These are phyloP conservation scores for Botrytis squamosa DNA, from an alignment of 2,329 filamentous ascomycete species.

Conservation along the genomic window DNA sequence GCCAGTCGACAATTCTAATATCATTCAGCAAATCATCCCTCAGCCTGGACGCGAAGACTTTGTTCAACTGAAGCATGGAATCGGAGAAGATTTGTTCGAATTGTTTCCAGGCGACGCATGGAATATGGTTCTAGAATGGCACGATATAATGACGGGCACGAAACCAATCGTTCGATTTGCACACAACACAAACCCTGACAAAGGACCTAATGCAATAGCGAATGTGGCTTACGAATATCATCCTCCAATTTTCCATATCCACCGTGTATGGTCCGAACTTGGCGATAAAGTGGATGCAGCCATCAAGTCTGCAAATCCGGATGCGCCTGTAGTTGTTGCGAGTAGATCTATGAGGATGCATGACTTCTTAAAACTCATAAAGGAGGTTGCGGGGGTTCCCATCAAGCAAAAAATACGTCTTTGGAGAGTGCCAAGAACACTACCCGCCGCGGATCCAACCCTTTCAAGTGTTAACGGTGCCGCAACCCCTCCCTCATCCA, in stretches of 20 bases:
- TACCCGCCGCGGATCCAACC: conserved; percentile 33
- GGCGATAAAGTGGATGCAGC: conserved; percentile 58
- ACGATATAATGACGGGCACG: conserved; percentile 70
- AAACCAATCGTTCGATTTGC: conserved; percentile 72
- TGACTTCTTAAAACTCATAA: conserved; percentile 73
- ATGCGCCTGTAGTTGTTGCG: conserved; percentile 65
- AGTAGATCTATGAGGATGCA: conserved; percentile 70
- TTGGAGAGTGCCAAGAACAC: conserved; percentile 36
- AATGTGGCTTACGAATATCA: conserved; percentile 81
- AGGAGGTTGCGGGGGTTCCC: conserved; percentile 66
- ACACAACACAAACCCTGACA: conserved; percentile 68
- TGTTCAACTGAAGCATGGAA: conserved; percentile 69
- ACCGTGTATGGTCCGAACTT: conserved; percentile 68
- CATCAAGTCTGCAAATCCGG: conserved; percentile 59
- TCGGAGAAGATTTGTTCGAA: conserved; percentile 69
- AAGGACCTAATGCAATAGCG: conserved; percentile 44
- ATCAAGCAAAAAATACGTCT: conserved; percentile 71
- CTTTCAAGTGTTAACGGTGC: conserved; percentile 44
- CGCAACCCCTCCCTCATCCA: conserved; percentile 42
- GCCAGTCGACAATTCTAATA: conserved; percentile 82
- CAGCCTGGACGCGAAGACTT: conserved; percentile 57
- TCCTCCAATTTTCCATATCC: conserved; percentile 80
- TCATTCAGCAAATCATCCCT: conserved; percentile 62
- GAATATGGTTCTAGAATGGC: conserved; percentile 78
- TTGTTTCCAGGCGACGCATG: conserved; percentile 78